Conservation (phyloP, 106 monocot species). For the Ottelia alismoides region DNA sequence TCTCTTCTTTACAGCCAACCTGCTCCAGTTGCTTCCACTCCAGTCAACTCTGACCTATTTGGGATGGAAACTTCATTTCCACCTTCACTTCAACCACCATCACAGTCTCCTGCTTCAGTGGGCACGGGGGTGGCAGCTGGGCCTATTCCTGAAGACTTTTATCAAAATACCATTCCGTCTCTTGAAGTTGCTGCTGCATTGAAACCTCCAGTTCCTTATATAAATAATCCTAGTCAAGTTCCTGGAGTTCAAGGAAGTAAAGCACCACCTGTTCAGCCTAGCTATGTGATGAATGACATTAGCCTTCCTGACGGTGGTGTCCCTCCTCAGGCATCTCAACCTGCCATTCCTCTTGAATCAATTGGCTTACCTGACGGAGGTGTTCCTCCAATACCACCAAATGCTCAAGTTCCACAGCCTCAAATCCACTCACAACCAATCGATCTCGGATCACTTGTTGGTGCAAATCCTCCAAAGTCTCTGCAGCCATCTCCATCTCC, state of each 20-base stretch:
- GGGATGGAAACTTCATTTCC: slow-evolving; percentile 32
- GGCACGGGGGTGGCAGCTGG: slow-evolving; percentile 60
- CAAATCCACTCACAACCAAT: slow-evolving; percentile 44
- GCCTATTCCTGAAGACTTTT: slow-evolving; percentile 97
- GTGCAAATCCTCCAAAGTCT: slow-evolving; percentile 8
- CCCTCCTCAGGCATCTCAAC: slow-evolving; percentile 52
- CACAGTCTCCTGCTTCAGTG: slow-evolving; percentile 23
- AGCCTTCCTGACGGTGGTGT: slow-evolving; percentile 88
- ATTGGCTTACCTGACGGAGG: slow-evolving; percentile 76
- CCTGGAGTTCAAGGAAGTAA: slow-evolving; percentile 17
- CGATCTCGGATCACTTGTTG: slow-evolving; percentile 69
- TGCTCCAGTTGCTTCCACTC: slow-evolving; percentile 9
- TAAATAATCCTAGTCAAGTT: slow-evolving; percentile 31
- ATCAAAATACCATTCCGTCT: slow-evolving; percentile 87
- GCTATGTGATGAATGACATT: slow-evolving; percentile 32
- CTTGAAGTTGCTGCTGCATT: slow-evolving; percentile 57
- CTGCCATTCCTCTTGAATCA: slow-evolving; percentile 21
- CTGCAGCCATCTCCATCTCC: slow-evolving; percentile 15
- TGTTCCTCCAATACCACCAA: slow-evolving; percentile 45
- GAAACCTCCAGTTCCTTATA: slow-evolving; percentile 33
- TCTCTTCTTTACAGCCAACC: slow-evolving; percentile 27
- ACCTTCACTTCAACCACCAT: slow-evolving; percentile 7
- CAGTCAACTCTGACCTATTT: slow-evolving; percentile 32
- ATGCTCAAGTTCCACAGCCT: slow-evolving; percentile 23
- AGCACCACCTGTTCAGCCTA: slow-evolving; percentile 11